Evolutionary conservation across 768 basidiomycete genomes (phyloP).

Genomic region (Tricholoma furcatifolium): DNA sequence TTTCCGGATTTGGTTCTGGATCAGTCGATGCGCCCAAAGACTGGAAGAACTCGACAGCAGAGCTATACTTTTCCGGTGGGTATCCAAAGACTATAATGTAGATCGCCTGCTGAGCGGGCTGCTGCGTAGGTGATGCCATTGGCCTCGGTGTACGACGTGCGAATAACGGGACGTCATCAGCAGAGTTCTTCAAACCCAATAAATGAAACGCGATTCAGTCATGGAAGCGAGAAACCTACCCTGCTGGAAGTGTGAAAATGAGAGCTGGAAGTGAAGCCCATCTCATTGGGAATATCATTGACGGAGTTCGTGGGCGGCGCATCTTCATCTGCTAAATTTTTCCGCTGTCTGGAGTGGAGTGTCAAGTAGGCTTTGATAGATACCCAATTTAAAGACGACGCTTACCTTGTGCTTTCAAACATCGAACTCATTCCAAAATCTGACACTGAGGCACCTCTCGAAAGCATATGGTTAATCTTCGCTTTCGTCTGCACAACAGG

Average conservation of each 20-base stretch:
- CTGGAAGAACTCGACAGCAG: conserved; percentile 73
- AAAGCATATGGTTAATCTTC: conserved; percentile 69
- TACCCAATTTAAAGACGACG: neutral
- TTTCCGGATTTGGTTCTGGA: conserved; percentile 63
- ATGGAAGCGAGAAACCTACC: conserved; percentile 31
- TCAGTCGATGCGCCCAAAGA: conserved; percentile 72
- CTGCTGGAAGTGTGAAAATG: conserved; percentile 39
- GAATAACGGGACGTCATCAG: conserved; percentile 39
- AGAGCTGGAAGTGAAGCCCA: conserved; percentile 34
- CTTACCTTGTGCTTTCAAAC: conserved; percentile 72
- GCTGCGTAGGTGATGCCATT: conserved; percentile 22
- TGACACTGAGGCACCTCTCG: conserved; percentile 53
- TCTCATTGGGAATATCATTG: conserved; percentile 69
- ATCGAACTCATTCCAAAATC: conserved; percentile 85
- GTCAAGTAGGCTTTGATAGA: neutral
- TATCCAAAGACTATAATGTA: conserved; percentile 89
- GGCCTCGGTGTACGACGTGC: conserved; percentile 31
- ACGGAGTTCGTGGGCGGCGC: conserved; percentile 78
- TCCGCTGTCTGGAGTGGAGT: conserved; percentile 45
- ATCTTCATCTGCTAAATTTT: conserved; percentile 70
- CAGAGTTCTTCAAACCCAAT: conserved; percentile 30
- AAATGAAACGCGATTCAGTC: conserved; percentile 2
- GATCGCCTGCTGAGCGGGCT: conserved; percentile 37
- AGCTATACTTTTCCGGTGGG: conserved; percentile 72
- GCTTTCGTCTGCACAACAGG: conserved; percentile 80